phyloP scores from a whole-genome alignment of 371 early-diverging fungal genomes.

The Syncephalis fuscata region DNA sequence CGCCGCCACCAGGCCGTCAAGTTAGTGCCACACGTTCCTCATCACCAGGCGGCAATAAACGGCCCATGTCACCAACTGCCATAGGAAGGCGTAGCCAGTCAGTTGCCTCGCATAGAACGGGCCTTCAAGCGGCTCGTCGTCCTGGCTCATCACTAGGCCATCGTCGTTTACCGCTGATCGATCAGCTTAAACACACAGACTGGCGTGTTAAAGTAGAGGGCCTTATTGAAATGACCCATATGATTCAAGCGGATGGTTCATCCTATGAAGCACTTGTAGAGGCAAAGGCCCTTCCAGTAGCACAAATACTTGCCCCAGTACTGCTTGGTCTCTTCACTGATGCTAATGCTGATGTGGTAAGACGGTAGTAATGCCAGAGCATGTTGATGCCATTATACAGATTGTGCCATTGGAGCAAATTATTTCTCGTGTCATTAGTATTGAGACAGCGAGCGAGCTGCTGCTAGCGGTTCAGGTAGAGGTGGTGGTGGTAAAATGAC shows the following conservation, averaged over 20 bases:
- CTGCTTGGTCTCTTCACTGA: constrained; percentile 4
- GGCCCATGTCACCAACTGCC: constrained; percentile 1
- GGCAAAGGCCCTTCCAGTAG: constrained; percentile 3
- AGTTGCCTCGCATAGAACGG: too few relatives aligned
- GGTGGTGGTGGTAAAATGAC: too few relatives aligned
- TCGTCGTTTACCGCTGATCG: constrained; percentile 2
- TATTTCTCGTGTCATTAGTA: constrained; percentile 1
- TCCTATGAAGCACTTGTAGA: constrained; percentile 2
- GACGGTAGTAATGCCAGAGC: neutral
- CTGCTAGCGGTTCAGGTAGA: too few relatives aligned
- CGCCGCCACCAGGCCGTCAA: too few relatives aligned
- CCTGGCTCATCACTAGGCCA: too few relatives aligned
- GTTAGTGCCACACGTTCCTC: too few relatives aligned
- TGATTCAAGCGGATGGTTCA: neutral
- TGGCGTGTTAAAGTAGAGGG: constrained; percentile 1
- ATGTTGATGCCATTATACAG: constrained; percentile 1
- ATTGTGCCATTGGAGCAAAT: constrained; percentile 4
- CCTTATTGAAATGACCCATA: neutral
- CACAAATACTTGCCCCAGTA: constrained; percentile 3
- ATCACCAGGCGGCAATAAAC: neutral
- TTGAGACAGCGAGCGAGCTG: neutral
- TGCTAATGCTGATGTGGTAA: constrained; percentile 3
- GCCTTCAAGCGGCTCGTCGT: too few relatives aligned
- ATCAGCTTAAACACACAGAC: constrained; percentile 6
- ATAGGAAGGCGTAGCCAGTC: too few relatives aligned